These are phyloP conservation scores for Fusarium penzigii DNA, from an alignment of 2,329 filamentous ascomycete genomes.

Conservation along the genomic window DNA sequence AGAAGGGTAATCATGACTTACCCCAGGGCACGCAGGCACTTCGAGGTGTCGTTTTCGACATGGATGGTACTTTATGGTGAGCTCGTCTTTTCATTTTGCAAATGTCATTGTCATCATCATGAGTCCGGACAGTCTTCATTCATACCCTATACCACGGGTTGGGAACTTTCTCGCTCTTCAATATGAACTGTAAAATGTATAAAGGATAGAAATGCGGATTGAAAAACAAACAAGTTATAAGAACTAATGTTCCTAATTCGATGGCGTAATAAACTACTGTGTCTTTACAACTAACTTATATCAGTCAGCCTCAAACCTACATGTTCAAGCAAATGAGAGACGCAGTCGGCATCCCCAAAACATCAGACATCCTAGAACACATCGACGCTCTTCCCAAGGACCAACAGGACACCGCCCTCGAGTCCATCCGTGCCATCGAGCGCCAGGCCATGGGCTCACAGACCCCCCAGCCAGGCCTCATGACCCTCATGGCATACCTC, in stretches of 20 bases:
- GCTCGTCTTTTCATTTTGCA: constrained; percentile 33
- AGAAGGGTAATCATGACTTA: constrained; percentile 32
- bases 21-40: constrained; percentile 45
- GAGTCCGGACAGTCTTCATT: too few relatives aligned
- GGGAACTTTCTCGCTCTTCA: too few relatives aligned
- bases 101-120: too few relatives aligned
- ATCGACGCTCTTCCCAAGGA: constrained; percentile 70
- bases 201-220: too few relatives aligned
- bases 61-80: constrained; percentile 92
- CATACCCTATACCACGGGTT: constrained; percentile 13
- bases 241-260: too few relatives aligned
- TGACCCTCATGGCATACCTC: constrained; percentile 79
- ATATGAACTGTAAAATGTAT: too few relatives aligned
- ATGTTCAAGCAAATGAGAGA: constrained; percentile 90
- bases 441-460: constrained; percentile 77
- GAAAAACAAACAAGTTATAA: too few relatives aligned
- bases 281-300: constrained; percentile 5
- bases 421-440: constrained; percentile 78
- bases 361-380: constrained; percentile 84
- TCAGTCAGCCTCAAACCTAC: constrained; percentile 85
- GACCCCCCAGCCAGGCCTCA: constrained; percentile 77
- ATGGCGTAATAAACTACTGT: too few relatives aligned
- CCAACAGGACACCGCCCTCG: constrained; percentile 64
- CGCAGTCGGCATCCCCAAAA: constrained; percentile 71
- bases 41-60: constrained; percentile 78